Evolutionary conservation across 805 yeast species (phyloP).

Genomic region (Zygosaccharomyces bisporus): DNA sequence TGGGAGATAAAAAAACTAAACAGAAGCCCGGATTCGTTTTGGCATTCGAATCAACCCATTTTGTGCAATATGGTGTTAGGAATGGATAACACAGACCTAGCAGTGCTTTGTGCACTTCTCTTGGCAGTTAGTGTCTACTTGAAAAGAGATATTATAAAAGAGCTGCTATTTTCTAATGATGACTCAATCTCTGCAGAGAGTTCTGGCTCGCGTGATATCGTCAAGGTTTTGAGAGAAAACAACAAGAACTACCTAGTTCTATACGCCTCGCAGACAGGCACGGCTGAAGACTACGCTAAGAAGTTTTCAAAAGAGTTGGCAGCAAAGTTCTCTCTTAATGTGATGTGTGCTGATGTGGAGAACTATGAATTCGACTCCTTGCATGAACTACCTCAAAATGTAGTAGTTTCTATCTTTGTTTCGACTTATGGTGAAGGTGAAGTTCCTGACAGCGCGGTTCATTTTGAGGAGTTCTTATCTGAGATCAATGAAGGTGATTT

Average conservation of each 20-base stretch:
- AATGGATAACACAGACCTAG: conserved; percentile 67
- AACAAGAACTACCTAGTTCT: conserved; percentile 75
- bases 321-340: conserved; percentile 72
- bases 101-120: conserved; percentile 62
- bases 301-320: conserved; percentile 86
- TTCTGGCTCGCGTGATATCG: conserved; percentile 52
- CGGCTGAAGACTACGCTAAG: conserved; percentile 95
- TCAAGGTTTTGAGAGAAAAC: conserved; percentile 53
- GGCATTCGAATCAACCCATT: not conserved
- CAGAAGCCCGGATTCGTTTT: no score
- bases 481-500: conserved; percentile 50
- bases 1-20: not conserved
- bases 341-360: conserved; percentile 84
- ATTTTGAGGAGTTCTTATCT: conserved; percentile 66
- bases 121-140: conserved; percentile 64
- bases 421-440: conserved; percentile 99
- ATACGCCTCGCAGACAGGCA: conserved; percentile 96
- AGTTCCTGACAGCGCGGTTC: conserved; percentile 91
- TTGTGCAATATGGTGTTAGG: conserved; percentile 41
- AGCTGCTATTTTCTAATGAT: conserved; percentile 33
- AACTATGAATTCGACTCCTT: conserved; percentile 82
- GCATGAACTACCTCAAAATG: conserved; percentile 54
- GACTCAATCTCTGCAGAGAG: conserved; percentile 37
- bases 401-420: conserved; percentile 69
- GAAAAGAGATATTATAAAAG: conserved; percentile 55